Conservation (phyloP, 306 rosid genomes). For the Benincasa hispida region DNA sequence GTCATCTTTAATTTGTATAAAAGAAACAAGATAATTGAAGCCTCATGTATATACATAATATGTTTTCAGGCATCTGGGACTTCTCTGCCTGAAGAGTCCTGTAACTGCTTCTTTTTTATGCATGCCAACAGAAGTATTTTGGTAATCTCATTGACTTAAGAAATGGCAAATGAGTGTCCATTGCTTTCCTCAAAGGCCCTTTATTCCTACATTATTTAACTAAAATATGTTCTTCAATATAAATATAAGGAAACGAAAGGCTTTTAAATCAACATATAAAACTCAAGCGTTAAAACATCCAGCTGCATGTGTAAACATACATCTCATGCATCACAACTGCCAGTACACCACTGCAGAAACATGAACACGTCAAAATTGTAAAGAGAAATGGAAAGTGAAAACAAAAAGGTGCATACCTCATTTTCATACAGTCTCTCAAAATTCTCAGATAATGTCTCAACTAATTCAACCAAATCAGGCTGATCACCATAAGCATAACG, state of each 20-base stretch:
- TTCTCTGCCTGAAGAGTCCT: neutral
- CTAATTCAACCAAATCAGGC: conserved; percentile 77
- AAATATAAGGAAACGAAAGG: neutral
- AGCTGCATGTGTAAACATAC: neutral
- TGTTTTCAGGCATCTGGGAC: neutral
- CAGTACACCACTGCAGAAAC: neutral
- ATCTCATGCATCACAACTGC: neutral
- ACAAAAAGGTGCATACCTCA: conserved; percentile 44
- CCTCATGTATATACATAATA: neutral
- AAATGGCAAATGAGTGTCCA: neutral
- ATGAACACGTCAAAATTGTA: neutral
- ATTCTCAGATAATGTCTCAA: conserved; percentile 58
- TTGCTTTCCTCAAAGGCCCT: neutral
- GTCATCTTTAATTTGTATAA: neutral
- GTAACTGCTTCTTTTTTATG: neutral
- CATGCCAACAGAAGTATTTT: neutral
- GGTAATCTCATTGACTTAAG: neutral
- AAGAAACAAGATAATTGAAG: neutral
- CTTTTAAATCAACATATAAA: neutral
- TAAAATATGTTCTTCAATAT: neutral
- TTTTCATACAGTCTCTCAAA: conserved; percentile 58
- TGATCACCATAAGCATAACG: conserved; percentile 80
- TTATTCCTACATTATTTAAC: neutral
- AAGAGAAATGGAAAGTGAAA: neutral
- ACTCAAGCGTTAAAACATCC: neutral